Base-by-base conservation (phyloP, 2,329 filamentous ascomycete genomes). In the Polychaeton citri region DNA sequence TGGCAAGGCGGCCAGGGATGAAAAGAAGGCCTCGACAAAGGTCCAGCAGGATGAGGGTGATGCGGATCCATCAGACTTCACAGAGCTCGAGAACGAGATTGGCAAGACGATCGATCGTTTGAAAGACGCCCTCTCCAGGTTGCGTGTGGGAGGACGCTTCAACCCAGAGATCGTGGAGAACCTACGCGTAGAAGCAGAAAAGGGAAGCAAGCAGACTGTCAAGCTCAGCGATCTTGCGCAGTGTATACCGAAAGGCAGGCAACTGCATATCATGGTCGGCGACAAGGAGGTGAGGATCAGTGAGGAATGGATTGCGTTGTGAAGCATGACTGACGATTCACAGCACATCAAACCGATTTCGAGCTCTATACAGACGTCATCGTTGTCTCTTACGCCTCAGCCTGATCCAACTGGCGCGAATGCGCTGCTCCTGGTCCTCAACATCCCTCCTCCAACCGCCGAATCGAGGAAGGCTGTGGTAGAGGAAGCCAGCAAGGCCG, bases 161-260 rank as follows among this genome's bases (percentile, higher is more conserved):
- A 79, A 77, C 42, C 71, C 74, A 0, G 69, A 76, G 33, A 53
- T 69, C 2, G 61, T 82, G 19, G 78, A 81, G 54, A 61, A 57
- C 15, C 47, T 82, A 36, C 66, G 68, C 24, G 76, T 82, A n/a
- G 61, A 68, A 34, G 48, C 78, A 33, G 64, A 60, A 39, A 72
- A 76, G 49, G 37, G 51, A 28, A 45, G 38, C 16, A 72, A 69
- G 39, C 62, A 70, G 39, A 69, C 58, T 2, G 64, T 71, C 33
- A 65, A 61, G 42, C 47, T 83, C 34, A 66, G 69, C 7, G 76
- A 81, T 50, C 50, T 83, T 38, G 78, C 76, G 2, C 77, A 80
- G 50, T 73, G 82, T 12, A 63, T 81, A 26, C 74, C 75, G 0
- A 76, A 77, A 48, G 76, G 76, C 8, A 58, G 76, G 37, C 66